Percentiles rank a stretch among this genome's conserved stretches.
These are phyloP conservation scores for Wickerhamomyces tratensis DNA, from an alignment of 805 yeast genomes.

Conservation along the genomic window DNA sequence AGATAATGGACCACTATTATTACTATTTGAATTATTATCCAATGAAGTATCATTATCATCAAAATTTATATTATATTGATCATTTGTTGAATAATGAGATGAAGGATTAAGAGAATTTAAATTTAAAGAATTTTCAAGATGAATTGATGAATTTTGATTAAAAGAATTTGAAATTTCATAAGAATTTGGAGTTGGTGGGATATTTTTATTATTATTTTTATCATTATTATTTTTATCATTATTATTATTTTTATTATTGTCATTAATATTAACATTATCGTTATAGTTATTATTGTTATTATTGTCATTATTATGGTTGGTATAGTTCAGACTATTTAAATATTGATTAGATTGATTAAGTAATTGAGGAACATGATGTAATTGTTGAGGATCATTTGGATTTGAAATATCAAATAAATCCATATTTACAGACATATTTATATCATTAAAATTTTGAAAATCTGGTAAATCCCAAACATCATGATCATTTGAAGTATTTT, in stretches of 20 bases:
- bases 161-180: conserved; percentile 8
- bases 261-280: not conserved
- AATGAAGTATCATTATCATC: conserved; percentile 1
- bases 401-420: not conserved
- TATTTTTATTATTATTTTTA: not conserved
- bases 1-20: not conserved
- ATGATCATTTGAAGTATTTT: not conserved
- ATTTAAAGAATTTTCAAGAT: conserved; percentile 8
- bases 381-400: not conserved
- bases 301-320: too few species aligned
- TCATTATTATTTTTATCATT: not conserved
- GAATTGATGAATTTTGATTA: conserved; percentile 1
- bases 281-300: not conserved
- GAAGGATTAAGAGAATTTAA: conserved; percentile 5
- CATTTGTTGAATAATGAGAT: not conserved
- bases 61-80: conserved; percentile 1
- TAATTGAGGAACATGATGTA: too few species aligned
- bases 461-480: not conserved
- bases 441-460: conserved; percentile 7
- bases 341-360: too few species aligned
- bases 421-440: conserved; percentile 5
- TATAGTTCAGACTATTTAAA: too few species aligned
- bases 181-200: conserved; percentile 16
- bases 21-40: too few species aligned
- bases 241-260: not conserved